phyloP scores from a whole-genome alignment of 78 protist species.

The Chrysochromulina parva region DNA sequence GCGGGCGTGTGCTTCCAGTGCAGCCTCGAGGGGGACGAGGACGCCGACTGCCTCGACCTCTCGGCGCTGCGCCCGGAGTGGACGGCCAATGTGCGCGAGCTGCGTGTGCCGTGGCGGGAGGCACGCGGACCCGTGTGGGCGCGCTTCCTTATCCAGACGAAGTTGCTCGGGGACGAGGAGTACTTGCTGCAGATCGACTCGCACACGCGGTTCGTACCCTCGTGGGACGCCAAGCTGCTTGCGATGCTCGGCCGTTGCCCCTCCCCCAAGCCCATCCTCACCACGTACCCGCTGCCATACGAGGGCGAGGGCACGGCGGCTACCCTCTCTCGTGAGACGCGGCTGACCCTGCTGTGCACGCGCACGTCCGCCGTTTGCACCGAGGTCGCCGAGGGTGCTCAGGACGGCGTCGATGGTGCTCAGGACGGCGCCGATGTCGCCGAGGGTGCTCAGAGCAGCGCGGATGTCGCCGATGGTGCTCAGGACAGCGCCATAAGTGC shows the following conservation, averaged over 20 bases:
- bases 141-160: neutral
- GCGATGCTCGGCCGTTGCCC: neutral
- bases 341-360: neutral
- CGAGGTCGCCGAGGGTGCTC: no score
- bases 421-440: no score
- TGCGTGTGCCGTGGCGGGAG: neutral
- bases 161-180: neutral
- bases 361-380: no score
- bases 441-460: no score
- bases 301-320: neutral
- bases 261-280: slow-evolving; percentile 30
- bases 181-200: neutral
- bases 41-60: neutral
- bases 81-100: neutral
- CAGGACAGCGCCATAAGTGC: no score
- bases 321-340: neutral
- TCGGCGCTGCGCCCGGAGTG: neutral
- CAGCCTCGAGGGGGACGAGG: neutral
- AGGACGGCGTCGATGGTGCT: no score
- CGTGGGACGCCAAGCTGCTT: neutral
- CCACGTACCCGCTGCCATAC: slow-evolving; percentile 69
- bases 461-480: no score
- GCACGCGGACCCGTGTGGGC: neutral
- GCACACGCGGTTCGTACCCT: neutral
- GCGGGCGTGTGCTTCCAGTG: neutral